Conservation (phyloP, 1,139 yeast species). For the Blastobotrys petasosporus region DNA sequence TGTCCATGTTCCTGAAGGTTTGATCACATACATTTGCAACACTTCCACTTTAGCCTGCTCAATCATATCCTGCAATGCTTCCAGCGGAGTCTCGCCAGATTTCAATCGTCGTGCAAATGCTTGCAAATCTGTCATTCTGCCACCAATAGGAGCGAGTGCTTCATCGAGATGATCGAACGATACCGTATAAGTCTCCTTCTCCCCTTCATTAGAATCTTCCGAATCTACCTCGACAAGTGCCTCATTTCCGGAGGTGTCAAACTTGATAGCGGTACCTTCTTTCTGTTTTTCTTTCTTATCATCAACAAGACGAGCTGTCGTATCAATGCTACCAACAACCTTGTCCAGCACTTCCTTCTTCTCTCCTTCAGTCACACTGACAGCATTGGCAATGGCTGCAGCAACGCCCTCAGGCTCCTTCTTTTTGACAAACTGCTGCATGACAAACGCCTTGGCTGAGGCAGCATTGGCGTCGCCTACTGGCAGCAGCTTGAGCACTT, state of each 20-base stretch:
- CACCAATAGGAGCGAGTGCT: constrained; percentile 75
- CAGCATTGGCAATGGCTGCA: constrained; percentile 14
- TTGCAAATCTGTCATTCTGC: constrained; percentile 90
- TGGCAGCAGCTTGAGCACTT: constrained; percentile 68
- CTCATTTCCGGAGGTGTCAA: no score
- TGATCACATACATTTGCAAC: constrained; percentile 67
- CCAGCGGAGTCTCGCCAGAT: constrained; percentile 76
- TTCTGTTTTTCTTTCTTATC: no score
- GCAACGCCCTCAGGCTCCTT: constrained; percentile 20
- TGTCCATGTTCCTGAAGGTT: constrained; percentile 49
- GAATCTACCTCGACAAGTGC: no score
- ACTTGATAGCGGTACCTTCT: no score
- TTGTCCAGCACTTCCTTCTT: constrained; percentile 2
- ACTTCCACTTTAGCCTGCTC: constrained; percentile 83
- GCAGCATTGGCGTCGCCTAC: constrained; percentile 74
- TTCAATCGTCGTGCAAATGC: constrained; percentile 81
- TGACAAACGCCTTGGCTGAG: constrained; percentile 67
- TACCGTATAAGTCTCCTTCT: constrained; percentile 2
- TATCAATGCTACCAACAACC: no score
- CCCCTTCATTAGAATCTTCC: constrained; percentile 5
- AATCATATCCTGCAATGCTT: constrained; percentile 74
- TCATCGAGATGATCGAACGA: constrained; percentile 37
- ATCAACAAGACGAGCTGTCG: no score
- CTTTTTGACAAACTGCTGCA: constrained; percentile 44
- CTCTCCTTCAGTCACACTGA: constrained; percentile 10